A percentile compares a stretch with the other conserved stretches of the same genome.
These are phyloP conservation scores for Ceratobasidium sp. DNA, from an alignment of 1,284 basidiomycete species.

Conservation along the genomic window DNA sequence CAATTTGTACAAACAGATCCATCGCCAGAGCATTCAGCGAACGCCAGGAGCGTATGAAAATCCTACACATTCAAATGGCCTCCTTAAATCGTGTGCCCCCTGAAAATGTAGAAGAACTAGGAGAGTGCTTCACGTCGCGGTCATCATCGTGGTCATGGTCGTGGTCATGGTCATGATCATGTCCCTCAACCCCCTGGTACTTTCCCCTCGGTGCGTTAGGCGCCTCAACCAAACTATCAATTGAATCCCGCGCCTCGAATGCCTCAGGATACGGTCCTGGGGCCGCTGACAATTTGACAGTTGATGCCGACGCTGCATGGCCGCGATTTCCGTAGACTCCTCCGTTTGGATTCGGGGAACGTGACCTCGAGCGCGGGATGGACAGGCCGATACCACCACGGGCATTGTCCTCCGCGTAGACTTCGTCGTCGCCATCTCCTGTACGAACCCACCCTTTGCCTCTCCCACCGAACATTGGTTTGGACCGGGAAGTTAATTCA, in stretches of 20 bases:
- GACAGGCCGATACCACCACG: slow-evolving; percentile 41
- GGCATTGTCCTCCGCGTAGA: slow-evolving; percentile 31
- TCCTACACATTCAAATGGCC: background rate
- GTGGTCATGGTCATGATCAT: slow-evolving; percentile 25
- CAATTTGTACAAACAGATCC: background rate
- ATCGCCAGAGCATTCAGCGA: background rate
- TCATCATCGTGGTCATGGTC: slow-evolving; percentile 19
- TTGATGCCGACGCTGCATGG: slow-evolving; percentile 29
- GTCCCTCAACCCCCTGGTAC: slow-evolving; percentile 29
- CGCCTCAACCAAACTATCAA: slow-evolving; percentile 48
- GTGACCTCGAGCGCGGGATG: slow-evolving; percentile 42
- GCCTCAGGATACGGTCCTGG: slow-evolving; percentile 48
- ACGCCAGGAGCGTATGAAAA: background rate
- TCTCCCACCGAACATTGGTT: slow-evolving; percentile 31
- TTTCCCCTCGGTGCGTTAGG: slow-evolving; percentile 22
- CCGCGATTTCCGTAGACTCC: slow-evolving; percentile 38
- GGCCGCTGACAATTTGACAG: slow-evolving; percentile 28
- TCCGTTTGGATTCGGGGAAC: slow-evolving; percentile 43
- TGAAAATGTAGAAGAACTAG: slow-evolving; percentile 23
- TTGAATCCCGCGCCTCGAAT: slow-evolving; percentile 46
- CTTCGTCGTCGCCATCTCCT: slow-evolving; percentile 41
- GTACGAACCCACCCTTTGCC: slow-evolving; percentile 46
- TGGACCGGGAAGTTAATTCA: slow-evolving; percentile 12
- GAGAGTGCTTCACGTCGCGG: slow-evolving; percentile 23
- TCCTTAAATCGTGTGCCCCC: slow-evolving; percentile 20